Conservation (phyloP, 108 stramenopile species). For the Nannochloropsis salina region DNA sequence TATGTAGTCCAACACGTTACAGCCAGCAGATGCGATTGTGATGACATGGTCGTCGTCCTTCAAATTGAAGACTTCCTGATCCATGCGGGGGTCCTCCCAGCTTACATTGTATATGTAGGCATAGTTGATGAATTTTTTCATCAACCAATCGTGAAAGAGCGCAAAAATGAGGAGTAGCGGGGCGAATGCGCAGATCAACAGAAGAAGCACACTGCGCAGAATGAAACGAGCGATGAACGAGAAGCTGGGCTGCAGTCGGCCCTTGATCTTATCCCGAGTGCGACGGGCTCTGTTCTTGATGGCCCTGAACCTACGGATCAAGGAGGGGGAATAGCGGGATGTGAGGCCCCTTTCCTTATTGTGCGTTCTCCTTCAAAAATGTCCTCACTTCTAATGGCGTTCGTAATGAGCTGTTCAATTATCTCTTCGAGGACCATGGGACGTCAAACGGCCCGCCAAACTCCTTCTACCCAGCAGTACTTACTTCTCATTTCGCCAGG, state of each 20-base stretch:
- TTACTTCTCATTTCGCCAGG: conserved; percentile 10
- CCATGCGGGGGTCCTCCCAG: conserved; percentile 56
- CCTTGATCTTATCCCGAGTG: not conserved
- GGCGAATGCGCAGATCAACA: not conserved
- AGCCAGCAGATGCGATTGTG: conserved; percentile 53
- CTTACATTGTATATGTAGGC: conserved; percentile 53
- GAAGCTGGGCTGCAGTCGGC: not conserved
- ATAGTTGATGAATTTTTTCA: conserved; percentile 35
- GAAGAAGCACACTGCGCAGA: not conserved
- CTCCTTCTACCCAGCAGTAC: not conserved
- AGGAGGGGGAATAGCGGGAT: not conserved
- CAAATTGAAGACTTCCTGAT: conserved; percentile 36
- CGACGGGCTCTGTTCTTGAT: not conserved
- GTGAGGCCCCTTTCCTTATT: too few relatives aligned
- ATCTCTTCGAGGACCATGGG: too few relatives aligned
- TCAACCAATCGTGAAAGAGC: conserved; percentile 36
- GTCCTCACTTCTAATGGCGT: too few relatives aligned
- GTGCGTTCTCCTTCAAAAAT: too few relatives aligned
- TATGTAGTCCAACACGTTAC: conserved; percentile 53
- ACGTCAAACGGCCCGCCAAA: too few relatives aligned
- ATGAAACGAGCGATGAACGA: not conserved
- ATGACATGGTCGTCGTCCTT: conserved; percentile 48
- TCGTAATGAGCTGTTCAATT: too few relatives aligned
- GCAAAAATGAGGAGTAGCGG: conserved; percentile 18
- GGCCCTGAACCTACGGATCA: not conserved